Evolutionary conservation across 1,139 yeast genomes (phyloP), one percentile per base, ranked within the genome.

Genomic region (Scheffersomyces quercinus): DNA sequence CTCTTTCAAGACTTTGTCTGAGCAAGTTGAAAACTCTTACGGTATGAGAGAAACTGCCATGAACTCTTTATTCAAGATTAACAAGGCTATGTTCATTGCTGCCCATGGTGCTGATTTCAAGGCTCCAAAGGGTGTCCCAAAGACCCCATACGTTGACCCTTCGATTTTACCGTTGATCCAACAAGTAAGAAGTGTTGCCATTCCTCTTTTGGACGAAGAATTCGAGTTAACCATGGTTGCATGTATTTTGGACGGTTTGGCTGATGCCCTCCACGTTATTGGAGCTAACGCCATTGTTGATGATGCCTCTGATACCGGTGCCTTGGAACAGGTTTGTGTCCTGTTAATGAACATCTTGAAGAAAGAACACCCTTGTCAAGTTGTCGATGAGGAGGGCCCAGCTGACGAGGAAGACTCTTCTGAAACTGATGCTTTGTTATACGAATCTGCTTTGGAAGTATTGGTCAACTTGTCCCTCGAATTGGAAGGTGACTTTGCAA

Each of bases 11-110:
- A 77, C 81, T 29, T 77, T 93, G 55, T 70, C 77, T 41, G 87
- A 84, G 48, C 93, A 88, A 68, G 80, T 85, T 49, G 89, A 83
- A 51, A 91, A 86, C 62, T 89, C 96, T 42, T 89, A 88, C 59
- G 97, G 96, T 60, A 82, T 91, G 76, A 83, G 97, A 64, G 95
- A 88, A 68, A 83, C 95, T 47, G 91, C 97, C 39, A 71, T 91
- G 65, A 74, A 78, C 46, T 79, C 93, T 41, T 73, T 91, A 62
- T 91, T 97, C 95, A 86, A 83, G 58, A 81, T 91, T 54, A 84
- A 83, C 47, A 79, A 78, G 56, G 86, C 96, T 34, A 79, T 87
- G 77, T 80, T 83, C 65, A 74, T 79, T 45, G 78, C 82, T 40
- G 72, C 77, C 46, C 68, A 77, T 49, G 81, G 78, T 41, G 73